Evolutionary conservation across 1,139 yeast species (phyloP).

Genomic region (Suhomyces yuchorum): DNA sequence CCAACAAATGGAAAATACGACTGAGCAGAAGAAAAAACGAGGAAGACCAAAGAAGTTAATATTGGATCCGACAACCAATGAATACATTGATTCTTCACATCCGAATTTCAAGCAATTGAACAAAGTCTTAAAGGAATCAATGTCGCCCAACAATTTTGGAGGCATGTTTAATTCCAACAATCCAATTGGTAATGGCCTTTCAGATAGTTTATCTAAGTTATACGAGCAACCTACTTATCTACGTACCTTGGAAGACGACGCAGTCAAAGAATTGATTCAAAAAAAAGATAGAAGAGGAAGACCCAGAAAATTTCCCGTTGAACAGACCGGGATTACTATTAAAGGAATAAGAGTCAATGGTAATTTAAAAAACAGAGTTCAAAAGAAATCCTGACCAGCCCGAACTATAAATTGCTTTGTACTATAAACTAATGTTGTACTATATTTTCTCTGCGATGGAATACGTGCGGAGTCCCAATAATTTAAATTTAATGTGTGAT

Average conservation of each 20-base stretch:
- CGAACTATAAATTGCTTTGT: not conserved
- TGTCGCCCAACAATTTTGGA: slow-evolving; percentile 13
- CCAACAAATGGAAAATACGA: slow-evolving; percentile 1
- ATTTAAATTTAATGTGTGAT: not conserved
- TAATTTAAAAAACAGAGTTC: slow-evolving; percentile 26
- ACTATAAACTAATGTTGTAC: not conserved
- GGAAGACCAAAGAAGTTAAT: slow-evolving; percentile 50
- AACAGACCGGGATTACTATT: slow-evolving; percentile 51
- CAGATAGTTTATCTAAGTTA: slow-evolving; percentile 23
- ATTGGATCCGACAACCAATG: slow-evolving; percentile 45
- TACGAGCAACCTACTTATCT: slow-evolving; percentile 34
- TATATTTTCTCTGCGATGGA: not conserved
- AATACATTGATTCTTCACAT: slow-evolving; percentile 47
- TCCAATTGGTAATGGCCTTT: slow-evolving; percentile 4
- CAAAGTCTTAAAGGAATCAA: slow-evolving; percentile 33
- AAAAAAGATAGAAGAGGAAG: slow-evolving; percentile 52
- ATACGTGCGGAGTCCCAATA: not conserved
- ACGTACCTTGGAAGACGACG: slow-evolving; percentile 38
- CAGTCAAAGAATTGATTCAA: slow-evolving; percentile 40
- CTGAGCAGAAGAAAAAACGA: slow-evolving; percentile 36
- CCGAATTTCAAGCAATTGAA: slow-evolving; percentile 47
- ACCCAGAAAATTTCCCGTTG: slow-evolving; percentile 54
- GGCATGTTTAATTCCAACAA: slow-evolving; percentile 7
- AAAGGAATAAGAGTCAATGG: slow-evolving; percentile 51
- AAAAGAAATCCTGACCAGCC: slow-evolving; percentile 11